Evolutionary conservation across 2,329 filamentous ascomycete species (phyloP).

Genomic region (Sphaerostilbella broomeana): DNA sequence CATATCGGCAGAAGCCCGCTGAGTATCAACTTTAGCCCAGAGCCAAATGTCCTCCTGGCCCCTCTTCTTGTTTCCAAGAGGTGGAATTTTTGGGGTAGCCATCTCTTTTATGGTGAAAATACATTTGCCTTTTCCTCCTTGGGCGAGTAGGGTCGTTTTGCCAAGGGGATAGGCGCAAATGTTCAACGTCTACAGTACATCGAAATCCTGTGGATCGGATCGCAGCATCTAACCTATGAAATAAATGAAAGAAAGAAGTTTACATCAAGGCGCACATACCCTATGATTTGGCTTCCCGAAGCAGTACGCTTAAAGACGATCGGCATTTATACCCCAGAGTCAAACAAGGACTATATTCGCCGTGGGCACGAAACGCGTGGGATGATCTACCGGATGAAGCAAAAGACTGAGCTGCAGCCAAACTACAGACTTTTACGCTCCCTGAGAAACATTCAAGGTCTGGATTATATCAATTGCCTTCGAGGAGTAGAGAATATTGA

Average conservation of each 20-base stretch:
- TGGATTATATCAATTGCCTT: constrained; percentile 38
- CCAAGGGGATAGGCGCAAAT: constrained; percentile 34
- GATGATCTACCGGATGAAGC: constrained; percentile 19
- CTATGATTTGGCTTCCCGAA: constrained; percentile 30
- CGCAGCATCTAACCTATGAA: constrained; percentile 24
- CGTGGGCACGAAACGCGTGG: constrained; percentile 30
- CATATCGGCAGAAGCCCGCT: constrained; percentile 28
- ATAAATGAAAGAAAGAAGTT: constrained; percentile 17
- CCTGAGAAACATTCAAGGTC: constrained; percentile 37
- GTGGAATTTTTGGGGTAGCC: constrained; percentile 34
- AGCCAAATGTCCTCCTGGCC: constrained; percentile 31
- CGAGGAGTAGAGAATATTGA: constrained; percentile 36
- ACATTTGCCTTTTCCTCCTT: constrained; percentile 47
- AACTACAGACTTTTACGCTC: constrained; percentile 32
- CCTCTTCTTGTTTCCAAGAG: constrained; percentile 34
- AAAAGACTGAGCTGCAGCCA: constrained; percentile 31
- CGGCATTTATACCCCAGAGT: constrained; percentile 36
- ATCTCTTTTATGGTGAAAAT: constrained; percentile 44
- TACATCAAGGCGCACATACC: constrained; percentile 33
- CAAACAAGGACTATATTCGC: constrained; percentile 22
- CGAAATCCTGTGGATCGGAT: constrained; percentile 38
- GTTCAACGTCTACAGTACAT: constrained; percentile 38
- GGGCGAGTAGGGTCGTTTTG: constrained; percentile 44
- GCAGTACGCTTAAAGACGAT: constrained; percentile 35
- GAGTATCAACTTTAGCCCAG: constrained; percentile 26